Evolutionary conservation across 768 basidiomycete species (phyloP), one percentile per base, ranked within the genome.

Genomic region (Boletus eberwhitei): DNA sequence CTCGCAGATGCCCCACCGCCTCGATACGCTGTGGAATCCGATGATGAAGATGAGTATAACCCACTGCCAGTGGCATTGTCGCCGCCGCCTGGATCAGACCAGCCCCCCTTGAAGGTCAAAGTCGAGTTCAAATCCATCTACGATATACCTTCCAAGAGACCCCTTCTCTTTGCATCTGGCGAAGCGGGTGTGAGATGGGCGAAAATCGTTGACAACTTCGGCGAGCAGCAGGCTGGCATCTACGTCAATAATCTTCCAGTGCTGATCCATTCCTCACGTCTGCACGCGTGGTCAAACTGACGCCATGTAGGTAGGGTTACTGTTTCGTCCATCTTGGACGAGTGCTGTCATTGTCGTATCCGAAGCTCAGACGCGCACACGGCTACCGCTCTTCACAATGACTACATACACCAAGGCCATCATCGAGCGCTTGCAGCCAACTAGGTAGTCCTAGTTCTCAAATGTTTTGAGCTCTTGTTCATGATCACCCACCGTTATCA

Each of bases 21-120:
- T 35, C 78, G 85, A 51, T 76, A 87, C 56, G 79, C 79, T 36
- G 69, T 86, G 46, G 85, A 87, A 61, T 85, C 84, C 5, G 85
- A 87, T 55, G 84, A 85, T n/a, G 84, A 84, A 55, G 85, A 86
- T 48, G 83, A 86, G 60, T 74, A 75, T 56, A 79, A 79, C 50
- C 79, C 80, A 26, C 24, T 26, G 24, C 24, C 24, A 26, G 24
- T 26, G 24, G 24, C 24, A 14, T 64, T 77, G 3, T 60, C 66
- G 4, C 26, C 43, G 2, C 32, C 53, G 24, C 40, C 45, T n/a
- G 21, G 16, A 19, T 41, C 59, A 48, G 54, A 61, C 54, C 59
- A 42, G 13, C 58, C 24, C 21, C 54, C 39, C 41, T n/a, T n/a
- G n/a, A 59, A 63, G 46, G 50, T 57, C 58, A 43, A 73, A 34